A percentile compares a stretch with the other conserved stretches of the same genome.
Conservation (phyloP, 257 asterid genomes). For the Nicotiana benthamiana region DNA sequence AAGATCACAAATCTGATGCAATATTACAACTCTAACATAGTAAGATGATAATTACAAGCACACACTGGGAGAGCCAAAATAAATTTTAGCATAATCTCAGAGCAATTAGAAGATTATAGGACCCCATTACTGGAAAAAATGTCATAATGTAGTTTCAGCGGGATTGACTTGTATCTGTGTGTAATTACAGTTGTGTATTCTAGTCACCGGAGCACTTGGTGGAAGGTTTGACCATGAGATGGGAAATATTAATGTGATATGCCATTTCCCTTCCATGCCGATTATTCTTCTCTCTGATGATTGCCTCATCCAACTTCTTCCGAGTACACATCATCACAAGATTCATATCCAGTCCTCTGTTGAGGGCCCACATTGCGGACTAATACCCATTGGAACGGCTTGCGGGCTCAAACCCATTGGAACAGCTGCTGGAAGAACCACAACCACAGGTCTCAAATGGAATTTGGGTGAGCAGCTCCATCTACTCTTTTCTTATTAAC, state of each 20-base stretch:
- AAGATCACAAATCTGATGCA: background rate
- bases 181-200: constrained; percentile 61
- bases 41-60: background rate
- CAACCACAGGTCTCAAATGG: constrained; percentile 90
- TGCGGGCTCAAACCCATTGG: constrained; percentile 88
- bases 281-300: constrained; percentile 79
- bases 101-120: background rate
- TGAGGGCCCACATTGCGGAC: constrained; percentile 95
- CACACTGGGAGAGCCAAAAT: no score
- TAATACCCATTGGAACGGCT: constrained; percentile 60
- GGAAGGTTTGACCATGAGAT: constrained; percentile 96
- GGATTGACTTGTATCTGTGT: background rate
- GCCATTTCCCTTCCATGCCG: constrained; percentile 47
- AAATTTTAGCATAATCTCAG: no score
- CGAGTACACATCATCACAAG: constrained; percentile 56
- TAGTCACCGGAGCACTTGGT: constrained; percentile 91
- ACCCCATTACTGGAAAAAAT: background rate
- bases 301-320: constrained; percentile 85
- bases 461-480: constrained; percentile 56
- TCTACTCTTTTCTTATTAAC: background rate
- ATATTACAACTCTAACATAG: background rate
- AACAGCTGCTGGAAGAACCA: constrained; percentile 49
- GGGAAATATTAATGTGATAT: constrained; percentile 78
- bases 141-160: background rate
- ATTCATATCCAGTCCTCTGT: constrained; percentile 47